These are phyloP conservation scores for Cryptosporidium andersoni DNA, from an alignment of 169 alveolate genomes.

Conservation along the genomic window DNA sequence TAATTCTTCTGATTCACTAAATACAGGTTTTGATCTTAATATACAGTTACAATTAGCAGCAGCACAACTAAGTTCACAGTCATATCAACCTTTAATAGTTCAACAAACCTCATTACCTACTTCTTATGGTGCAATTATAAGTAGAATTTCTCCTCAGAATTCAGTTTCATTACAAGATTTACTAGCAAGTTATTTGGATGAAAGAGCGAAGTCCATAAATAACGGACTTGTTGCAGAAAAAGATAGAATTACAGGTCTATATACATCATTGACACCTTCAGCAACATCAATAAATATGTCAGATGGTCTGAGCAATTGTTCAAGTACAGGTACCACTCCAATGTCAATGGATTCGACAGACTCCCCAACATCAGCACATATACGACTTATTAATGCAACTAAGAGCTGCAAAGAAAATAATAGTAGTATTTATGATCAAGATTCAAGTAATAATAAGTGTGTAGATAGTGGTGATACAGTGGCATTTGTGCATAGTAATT, in stretches of 20 bases:
- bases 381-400: slow-evolving; percentile 27
- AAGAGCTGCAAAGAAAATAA: slow-evolving; percentile 13
- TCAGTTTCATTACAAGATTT: slow-evolving; percentile 40
- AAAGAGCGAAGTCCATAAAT: slow-evolving; percentile 9
- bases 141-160: neutral
- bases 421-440: neutral
- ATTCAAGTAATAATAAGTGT: neutral
- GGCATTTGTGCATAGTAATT: neutral
- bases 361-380: slow-evolving; percentile 8
- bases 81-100: slow-evolving; percentile 2
- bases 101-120: slow-evolving; percentile 11
- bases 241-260: neutral
- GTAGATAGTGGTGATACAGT: neutral
- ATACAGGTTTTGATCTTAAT: slow-evolving; percentile 35
- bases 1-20: slow-evolving; percentile 41
- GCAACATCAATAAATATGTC: slow-evolving; percentile 10
- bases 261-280: slow-evolving; percentile 2
- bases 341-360: slow-evolving; percentile 50
- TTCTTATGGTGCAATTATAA: neutral
- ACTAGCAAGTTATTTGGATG: slow-evolving; percentile 28
- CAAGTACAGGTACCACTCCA: slow-evolving; percentile 58
- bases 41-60: neutral
- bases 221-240: slow-evolving; percentile 9
- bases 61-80: no score
- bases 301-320: slow-evolving; percentile 35